Evolutionary conservation across 768 basidiomycete genomes (phyloP), one percentile per base, ranked within the genome.

Genomic region (Boletellus sp.): DNA sequence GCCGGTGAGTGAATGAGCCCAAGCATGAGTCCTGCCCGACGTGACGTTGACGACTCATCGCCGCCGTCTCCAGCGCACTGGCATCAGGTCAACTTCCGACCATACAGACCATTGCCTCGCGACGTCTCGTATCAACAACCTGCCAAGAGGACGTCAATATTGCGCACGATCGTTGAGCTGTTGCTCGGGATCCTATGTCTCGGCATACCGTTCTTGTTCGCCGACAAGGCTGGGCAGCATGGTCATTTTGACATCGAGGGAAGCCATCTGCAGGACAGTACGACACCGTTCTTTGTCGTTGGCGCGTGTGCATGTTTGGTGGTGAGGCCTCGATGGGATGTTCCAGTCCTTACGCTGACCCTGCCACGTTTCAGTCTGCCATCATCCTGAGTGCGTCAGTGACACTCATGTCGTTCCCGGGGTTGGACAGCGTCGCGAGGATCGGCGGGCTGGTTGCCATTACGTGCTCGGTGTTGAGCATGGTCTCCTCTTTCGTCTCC

Each of bases 331-430:
- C 81, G 61, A 84, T 84, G 66, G 72, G 83, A 72, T 47, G 37
- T 44, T 20, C 19, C 10, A 35, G 26, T 41, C 26, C 2, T 41
- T 28, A 38, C 26, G n/a, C 45, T 26, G 33, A 50, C 13, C 2
- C 17, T 6, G 16, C 1, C 13, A 26, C 17, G 8, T 38, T 46
- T 33, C 65, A 91, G 89, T 87, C 88, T 58, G 89, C 89, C 24
- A 77, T 90, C 50, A 76, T 90, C 20, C 72, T 91, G 50, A 90
- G 90, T 57, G 84, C 87, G 28, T 87, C 88, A 35, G 85, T 90
- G 49, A 90, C 87, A 23, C 83, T 90, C 70, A 77, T 92, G 63
- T 80, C 86, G 44, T 76, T 92, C 46, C 88, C 90, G 58, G 85
- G 83, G 34, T 57, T 92, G 66, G 83, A 85, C 64, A 77, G 72